phyloP scores from a whole-genome alignment of 306 rosid species.

The Rosa rugosa region DNA sequence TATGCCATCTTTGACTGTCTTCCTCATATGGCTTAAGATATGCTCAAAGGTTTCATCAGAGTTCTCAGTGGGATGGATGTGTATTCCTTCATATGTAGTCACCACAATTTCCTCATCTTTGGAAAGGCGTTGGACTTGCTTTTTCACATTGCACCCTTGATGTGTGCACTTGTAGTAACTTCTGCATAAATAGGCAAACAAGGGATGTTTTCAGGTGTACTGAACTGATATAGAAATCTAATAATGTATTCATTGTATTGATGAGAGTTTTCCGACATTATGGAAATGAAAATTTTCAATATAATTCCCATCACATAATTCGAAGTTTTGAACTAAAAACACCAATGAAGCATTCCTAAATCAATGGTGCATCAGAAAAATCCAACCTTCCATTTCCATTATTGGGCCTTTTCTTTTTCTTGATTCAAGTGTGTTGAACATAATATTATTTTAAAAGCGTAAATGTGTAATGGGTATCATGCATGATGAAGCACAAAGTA shows the following conservation, averaged over 20 bases:
- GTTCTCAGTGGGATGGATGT: conserved; percentile 40
- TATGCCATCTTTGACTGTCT: not conserved
- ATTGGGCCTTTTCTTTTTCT: not conserved
- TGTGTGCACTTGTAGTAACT: conserved; percentile 67
- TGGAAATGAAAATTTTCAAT: not conserved
- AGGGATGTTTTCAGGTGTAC: not conserved
- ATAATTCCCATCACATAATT: not conserved
- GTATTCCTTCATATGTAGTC: conserved; percentile 57
- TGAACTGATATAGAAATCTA: not conserved
- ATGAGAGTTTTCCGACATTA: not conserved
- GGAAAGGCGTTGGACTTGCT: conserved; percentile 59
- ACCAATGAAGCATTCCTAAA: not conserved
- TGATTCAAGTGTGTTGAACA: no score
- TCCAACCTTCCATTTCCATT: not conserved
- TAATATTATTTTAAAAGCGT: no score
- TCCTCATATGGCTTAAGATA: conserved; percentile 32
- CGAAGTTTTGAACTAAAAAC: not conserved
- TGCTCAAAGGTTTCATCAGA: conserved; percentile 38
- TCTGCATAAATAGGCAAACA: conserved; percentile 29
- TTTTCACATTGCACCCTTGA: conserved; percentile 64
- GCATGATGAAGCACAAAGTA: no score
- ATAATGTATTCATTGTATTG: not conserved
- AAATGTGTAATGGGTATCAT: no score
- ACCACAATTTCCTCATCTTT: conserved; percentile 54
- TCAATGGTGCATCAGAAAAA: not conserved